Evolutionary conservation across 176 grass and related monocot species (phyloP), one percentile per base, ranked within the genome.

Genomic region (Oryza coarctata): DNA sequence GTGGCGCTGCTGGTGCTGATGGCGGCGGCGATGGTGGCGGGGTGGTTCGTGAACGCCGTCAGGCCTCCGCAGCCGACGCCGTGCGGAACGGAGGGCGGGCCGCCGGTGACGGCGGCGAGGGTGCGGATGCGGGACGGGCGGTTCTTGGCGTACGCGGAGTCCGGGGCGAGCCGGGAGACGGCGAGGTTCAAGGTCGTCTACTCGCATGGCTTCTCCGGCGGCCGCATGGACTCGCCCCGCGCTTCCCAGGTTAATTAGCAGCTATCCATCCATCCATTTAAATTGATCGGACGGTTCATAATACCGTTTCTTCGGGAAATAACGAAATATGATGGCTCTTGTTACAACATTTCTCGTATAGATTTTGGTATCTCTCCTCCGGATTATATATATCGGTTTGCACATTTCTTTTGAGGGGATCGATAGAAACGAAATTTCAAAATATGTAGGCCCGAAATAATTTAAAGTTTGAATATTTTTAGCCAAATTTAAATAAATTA

Each of bases 161-260:
- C 97, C 29, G 97, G 97, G 15, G 91, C 89, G 17, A 81, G 83
- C 63, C 75, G 68, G 66, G 79, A 87, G 68, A 36, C 17, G 28
- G 91, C 97, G 18, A 68, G 80, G 58, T 80, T 94, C 74, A 99
- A 96, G 89, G 92, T 99, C 58, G 89, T 99, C 13, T 94, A 90
- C 74, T 95, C 90, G 25, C 97, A 95, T 50, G 97, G 97, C 40
- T 96, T 99, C 87, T 77, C 80, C 82, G 88, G 97, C 68, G 43
- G 90, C 80, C 84, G 91, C 83, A 71, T 89, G 76, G 91, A 99
- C 83, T 66, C 73, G 12, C 84, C 90, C 2, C 87, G 89, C 38
- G 87, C 91, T 29, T 92, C 94, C n/a, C 82, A 87, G 68, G 94
- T 97, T 57, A 41, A 76, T 83, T 40, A 40, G 30, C 47, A 22